Conservation (phyloP, 2,329 filamentous ascomycete genomes). For the Alternaria infectoria region DNA sequence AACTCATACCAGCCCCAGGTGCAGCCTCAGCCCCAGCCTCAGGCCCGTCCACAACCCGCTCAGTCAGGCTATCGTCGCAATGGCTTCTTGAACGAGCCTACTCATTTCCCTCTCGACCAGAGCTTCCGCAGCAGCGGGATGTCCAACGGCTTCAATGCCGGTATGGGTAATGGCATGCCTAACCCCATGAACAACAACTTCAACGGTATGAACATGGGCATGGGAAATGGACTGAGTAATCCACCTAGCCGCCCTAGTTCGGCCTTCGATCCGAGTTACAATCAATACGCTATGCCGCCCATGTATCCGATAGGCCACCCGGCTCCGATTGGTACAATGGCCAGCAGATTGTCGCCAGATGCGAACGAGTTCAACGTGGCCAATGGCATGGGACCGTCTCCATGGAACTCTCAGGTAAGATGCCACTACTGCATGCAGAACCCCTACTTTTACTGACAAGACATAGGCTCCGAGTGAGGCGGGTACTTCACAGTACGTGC, state of each 20-base stretch:
- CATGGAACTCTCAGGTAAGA: slow-evolving; percentile 50
- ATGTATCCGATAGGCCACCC: slow-evolving; percentile 40
- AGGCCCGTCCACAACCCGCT: slow-evolving; percentile 20
- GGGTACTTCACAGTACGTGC: slow-evolving; percentile 69
- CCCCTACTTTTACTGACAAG: slow-evolving; percentile 6
- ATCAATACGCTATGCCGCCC: slow-evolving; percentile 39
- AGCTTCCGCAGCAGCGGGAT: slow-evolving; percentile 34
- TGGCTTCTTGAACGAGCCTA: slow-evolving; percentile 46
- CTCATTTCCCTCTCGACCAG: slow-evolving; percentile 46
- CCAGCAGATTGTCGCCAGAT: slow-evolving; percentile 53
- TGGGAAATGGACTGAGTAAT: slow-evolving; percentile 30
- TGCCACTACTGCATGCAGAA: neutral
- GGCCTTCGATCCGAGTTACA: slow-evolving; percentile 44
- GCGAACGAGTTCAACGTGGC: slow-evolving; percentile 54
- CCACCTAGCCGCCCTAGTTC: slow-evolving; percentile 47
- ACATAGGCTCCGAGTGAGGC: slow-evolving; percentile 34
- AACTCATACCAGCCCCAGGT: slow-evolving; percentile 23
- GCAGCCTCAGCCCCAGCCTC: slow-evolving; percentile 15
- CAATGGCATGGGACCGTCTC: slow-evolving; percentile 38
- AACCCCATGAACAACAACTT: slow-evolving; percentile 10
- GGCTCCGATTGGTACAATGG: slow-evolving; percentile 46
- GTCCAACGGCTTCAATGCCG: slow-evolving; percentile 17
- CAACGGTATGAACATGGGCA: slow-evolving; percentile 11
- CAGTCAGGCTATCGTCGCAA: slow-evolving; percentile 38
- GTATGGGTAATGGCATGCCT: slow-evolving; percentile 20